These are phyloP conservation scores for Candida tallmaniae DNA, from an alignment of 805 yeast species.

Conservation along the genomic window DNA sequence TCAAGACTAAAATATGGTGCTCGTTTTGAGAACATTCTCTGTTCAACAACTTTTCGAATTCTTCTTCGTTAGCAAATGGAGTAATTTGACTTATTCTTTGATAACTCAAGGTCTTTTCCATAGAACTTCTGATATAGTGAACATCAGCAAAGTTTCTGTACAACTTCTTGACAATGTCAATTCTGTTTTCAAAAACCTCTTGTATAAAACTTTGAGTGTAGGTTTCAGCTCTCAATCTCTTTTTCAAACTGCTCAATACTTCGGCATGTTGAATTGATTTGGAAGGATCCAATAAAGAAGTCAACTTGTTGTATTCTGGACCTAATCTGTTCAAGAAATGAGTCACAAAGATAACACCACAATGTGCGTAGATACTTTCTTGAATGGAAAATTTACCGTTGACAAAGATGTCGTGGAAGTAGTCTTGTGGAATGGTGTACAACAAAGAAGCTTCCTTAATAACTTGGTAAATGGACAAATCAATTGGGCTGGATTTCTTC, in stretches of 20 bases:
- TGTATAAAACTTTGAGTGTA: slow-evolving; percentile 80
- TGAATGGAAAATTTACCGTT: slow-evolving; percentile 81
- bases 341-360: slow-evolving; percentile 86
- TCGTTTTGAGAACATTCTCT: slow-evolving; percentile 78
- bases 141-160: slow-evolving; percentile 89
- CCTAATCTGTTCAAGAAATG: slow-evolving; percentile 95
- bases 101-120: slow-evolving; percentile 78
- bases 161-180: slow-evolving; percentile 70
- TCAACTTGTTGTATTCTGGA: slow-evolving; percentile 73
- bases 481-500: slow-evolving; percentile 44
- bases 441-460: slow-evolving; percentile 90
- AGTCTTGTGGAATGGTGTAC: slow-evolving; percentile 85
- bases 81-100: slow-evolving; percentile 78
- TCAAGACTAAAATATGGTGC: slow-evolving; percentile 70
- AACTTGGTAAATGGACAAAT: slow-evolving; percentile 80
- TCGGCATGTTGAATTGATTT: slow-evolving; percentile 67
- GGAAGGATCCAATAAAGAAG: slow-evolving; percentile 57
- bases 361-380: slow-evolving; percentile 91
- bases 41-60: slow-evolving; percentile 63
- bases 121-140: slow-evolving; percentile 70
- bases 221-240: slow-evolving; percentile 88
- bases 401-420: slow-evolving; percentile 70
- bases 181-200: slow-evolving; percentile 67
- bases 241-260: slow-evolving; percentile 73
- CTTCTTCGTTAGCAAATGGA: slow-evolving; percentile 69